Evolutionary conservation across 2,329 filamentous ascomycete species (phyloP).

Genomic region (Colletotrichum navitas): DNA sequence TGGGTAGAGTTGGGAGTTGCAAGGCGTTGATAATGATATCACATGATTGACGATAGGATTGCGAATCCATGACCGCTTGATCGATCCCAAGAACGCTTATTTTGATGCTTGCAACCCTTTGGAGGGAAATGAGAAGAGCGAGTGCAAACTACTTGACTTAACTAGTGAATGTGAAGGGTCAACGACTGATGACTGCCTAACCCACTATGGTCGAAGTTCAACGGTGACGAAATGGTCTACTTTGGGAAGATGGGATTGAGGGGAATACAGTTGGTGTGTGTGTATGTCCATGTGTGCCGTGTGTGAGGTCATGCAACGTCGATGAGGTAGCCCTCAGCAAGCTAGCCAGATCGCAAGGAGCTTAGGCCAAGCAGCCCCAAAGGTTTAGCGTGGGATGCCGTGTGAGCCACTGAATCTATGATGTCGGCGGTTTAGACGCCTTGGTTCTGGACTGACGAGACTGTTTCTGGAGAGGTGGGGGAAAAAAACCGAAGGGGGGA

Average conservation of each 20-base stretch:
- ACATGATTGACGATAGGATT: neutral
- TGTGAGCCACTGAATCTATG: constrained; percentile 17
- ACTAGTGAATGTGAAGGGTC: neutral
- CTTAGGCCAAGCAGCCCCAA: constrained; percentile 20
- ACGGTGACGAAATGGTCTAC: neutral
- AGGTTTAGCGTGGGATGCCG: constrained; percentile 18
- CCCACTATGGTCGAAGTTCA: neutral
- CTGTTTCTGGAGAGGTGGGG: neutral
- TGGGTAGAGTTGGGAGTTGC: constrained; percentile 1
- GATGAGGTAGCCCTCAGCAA: constrained; percentile 10
- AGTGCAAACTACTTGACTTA: neutral
- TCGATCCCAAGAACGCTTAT: neutral
- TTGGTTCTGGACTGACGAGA: constrained; percentile 25
- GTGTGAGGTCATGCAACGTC: constrained; percentile 31
- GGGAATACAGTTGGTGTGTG: neutral
- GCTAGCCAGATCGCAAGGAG: constrained; percentile 29
- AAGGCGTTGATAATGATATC: constrained; percentile 1
- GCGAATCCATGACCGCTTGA: neutral
- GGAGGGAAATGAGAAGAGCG: neutral
- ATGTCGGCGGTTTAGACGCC: constrained; percentile 29
- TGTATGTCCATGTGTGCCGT: neutral
- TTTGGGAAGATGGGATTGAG: neutral
- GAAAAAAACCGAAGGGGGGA: neutral
- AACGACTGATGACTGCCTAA: neutral
- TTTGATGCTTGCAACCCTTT: neutral